Base-by-base conservation (phyloP, 441 rosid species). In the Bruguiera hainesii region DNA sequence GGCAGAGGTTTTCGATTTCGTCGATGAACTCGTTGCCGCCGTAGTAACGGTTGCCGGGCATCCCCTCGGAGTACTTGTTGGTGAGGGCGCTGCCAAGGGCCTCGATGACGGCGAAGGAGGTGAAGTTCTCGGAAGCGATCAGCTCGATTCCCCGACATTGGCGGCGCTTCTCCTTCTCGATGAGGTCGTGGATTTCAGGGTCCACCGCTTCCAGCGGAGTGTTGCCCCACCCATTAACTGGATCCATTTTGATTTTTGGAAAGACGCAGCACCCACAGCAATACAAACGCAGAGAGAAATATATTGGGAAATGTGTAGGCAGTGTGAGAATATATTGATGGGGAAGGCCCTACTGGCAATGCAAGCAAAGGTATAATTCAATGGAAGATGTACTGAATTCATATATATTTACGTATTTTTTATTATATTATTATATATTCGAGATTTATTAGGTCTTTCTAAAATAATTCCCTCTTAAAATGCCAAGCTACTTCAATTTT, bases 141-240 rank as follows among this genome's bases (percentile, higher is more conserved):
- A 94, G 99, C 81, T 94, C 98, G 90, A 94, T 94, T 46, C 99
- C 98, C 26, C 87, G 83, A 82, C 96, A 89, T 73, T 91, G 99
- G 0, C 99, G 92, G 64, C 96, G 90, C 75, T 94, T 94, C 89
- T 94, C 99, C 64, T 89, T 91, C 88, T 94, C 99, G 80, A 94
- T 91, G 9, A 94, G 84, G 61, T 94, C 98, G 77, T 87, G 82
- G 87, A 91, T 94, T 73, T 91, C 98, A 0, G 96, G 84, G 74
- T 94, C 98, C 46, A 87, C 96, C 5, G 71, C 1, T 7, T 72
- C 56, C 0, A 94, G 75, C 2, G 97, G 55, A 0, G 95, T 26
- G 79, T 89, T 89, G 29, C 97, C 98, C 98, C 97, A 94, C 0
- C 10, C 73, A 6, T 73, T 74, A 7, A 94, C 98, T 20, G 95